phyloP scores from a whole-genome alignment of 225 moss, liverwort and hornwort species.

The Rhytidiadelphus loreus region DNA sequence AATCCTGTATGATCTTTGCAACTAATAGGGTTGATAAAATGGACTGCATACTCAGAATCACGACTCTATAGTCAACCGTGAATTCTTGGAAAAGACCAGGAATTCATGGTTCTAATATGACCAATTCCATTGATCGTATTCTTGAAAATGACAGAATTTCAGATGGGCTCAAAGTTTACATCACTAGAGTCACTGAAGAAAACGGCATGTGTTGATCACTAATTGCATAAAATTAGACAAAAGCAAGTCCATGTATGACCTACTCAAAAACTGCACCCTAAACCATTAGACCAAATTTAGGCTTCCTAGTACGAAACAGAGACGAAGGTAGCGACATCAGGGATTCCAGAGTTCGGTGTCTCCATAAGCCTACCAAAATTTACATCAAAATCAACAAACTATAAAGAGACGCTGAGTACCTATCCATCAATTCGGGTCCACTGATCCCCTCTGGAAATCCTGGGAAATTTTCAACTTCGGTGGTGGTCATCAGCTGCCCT shows the following conservation, averaged over 20 bases:
- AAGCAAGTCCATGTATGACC: not conserved
- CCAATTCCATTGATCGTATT: not conserved
- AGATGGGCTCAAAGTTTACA: not conserved
- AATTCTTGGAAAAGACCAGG: not conserved
- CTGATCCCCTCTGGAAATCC: slow-evolving; percentile 90
- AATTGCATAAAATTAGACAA: not conserved
- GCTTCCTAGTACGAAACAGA: not conserved
- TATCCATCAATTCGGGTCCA: slow-evolving; percentile 93
- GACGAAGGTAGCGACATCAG: not conserved
- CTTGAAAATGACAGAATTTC: not conserved
- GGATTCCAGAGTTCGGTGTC: not conserved
- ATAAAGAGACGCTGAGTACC: slow-evolving; percentile 9
- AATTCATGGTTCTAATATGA: not conserved
- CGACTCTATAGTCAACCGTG: not conserved
- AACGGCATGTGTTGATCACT: not conserved
- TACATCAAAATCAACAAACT: not conserved
- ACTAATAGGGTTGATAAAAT: not conserved
- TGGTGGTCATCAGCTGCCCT: slow-evolving; percentile 98
- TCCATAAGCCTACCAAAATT: not conserved
- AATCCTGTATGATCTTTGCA: not conserved
- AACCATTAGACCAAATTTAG: not conserved
- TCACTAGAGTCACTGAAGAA: not conserved
- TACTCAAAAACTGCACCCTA: not conserved
- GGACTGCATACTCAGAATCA: not conserved
- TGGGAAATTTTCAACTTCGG: slow-evolving; percentile 94